phyloP scores from a whole-genome alignment of 306 rosid species.

The Cucumis hystrix region DNA sequence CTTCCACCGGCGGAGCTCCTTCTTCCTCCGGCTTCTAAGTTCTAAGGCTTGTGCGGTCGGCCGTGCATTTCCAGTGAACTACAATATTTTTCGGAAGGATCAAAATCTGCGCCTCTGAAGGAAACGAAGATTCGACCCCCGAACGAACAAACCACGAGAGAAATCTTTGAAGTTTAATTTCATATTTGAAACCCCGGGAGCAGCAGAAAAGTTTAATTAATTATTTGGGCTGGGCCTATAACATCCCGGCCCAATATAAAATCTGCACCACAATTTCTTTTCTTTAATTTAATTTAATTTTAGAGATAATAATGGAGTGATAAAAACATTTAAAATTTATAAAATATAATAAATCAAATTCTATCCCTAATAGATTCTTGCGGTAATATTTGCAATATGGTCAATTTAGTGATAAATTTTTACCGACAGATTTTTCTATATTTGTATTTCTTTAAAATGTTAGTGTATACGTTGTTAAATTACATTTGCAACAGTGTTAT shows the following conservation, averaged over 20 bases:
- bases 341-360: too few relatives aligned
- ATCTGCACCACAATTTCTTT: not conserved
- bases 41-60: conserved; percentile 56
- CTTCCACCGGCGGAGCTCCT: conserved; percentile 38
- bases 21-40: conserved; percentile 56
- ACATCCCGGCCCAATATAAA: not conserved
- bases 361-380: too few relatives aligned
- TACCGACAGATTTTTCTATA: too few relatives aligned
- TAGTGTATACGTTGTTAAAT: too few relatives aligned
- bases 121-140: not conserved
- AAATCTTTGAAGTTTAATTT: not conserved
- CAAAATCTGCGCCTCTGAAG: not conserved
- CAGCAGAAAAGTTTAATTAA: not conserved
- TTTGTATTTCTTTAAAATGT: too few relatives aligned
- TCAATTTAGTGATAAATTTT: too few relatives aligned
- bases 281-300: too few relatives aligned
- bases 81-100: not conserved
- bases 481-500: too few relatives aligned
- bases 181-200: not conserved
- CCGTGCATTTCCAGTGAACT: conserved; percentile 52
- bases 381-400: too few relatives aligned
- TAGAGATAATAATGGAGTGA: too few relatives aligned
- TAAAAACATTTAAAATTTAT: too few relatives aligned
- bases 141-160: not conserved
- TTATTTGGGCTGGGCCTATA: not conserved